Evolutionary conservation across 306 rosid genomes (phyloP).

Genomic region (Luffa acutangula): DNA sequence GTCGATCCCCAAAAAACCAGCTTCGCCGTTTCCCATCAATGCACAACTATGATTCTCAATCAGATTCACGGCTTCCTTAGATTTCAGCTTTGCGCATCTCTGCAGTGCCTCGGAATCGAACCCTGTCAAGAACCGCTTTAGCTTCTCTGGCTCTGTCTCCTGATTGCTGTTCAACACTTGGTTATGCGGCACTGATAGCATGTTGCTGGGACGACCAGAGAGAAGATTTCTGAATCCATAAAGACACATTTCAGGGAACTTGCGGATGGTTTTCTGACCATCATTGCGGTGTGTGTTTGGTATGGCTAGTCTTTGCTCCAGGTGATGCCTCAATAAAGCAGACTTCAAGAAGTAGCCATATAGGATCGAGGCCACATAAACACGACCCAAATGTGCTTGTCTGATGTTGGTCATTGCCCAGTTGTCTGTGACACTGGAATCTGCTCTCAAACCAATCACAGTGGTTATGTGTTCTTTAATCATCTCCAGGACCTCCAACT

Average conservation of each 20-base stretch:
- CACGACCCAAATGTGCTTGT: constrained; percentile 37
- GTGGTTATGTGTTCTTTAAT: constrained; percentile 66
- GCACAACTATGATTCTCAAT: constrained; percentile 61
- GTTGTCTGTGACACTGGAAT: constrained; percentile 64
- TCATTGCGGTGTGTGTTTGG: constrained; percentile 35
- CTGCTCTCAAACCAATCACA: constrained; percentile 71
- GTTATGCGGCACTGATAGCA: constrained; percentile 18
- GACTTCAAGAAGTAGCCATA: constrained; percentile 89
- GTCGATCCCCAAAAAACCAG: constrained; percentile 32
- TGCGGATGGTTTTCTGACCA: constrained; percentile 26
- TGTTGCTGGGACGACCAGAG: constrained; percentile 26
- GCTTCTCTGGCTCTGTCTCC: constrained; percentile 36
- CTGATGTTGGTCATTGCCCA: constrained; percentile 74
- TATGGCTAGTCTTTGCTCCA: constrained; percentile 43
- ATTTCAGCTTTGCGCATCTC: constrained; percentile 69
- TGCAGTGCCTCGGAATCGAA: constrained; percentile 60
- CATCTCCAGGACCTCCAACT: constrained; percentile 64
- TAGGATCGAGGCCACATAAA: constrained; percentile 70
- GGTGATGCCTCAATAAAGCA: constrained; percentile 50
- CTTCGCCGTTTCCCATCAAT: constrained; percentile 42
- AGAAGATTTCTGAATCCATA: constrained; percentile 34
- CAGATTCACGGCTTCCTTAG: constrained; percentile 65
- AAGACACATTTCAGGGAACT: constrained; percentile 29
- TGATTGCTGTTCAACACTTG: constrained; percentile 17
- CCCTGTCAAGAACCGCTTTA: constrained; percentile 54